These are phyloP conservation scores for Arxiozyma telluris DNA, from an alignment of 1,139 yeast genomes.

Conservation along the genomic window DNA sequence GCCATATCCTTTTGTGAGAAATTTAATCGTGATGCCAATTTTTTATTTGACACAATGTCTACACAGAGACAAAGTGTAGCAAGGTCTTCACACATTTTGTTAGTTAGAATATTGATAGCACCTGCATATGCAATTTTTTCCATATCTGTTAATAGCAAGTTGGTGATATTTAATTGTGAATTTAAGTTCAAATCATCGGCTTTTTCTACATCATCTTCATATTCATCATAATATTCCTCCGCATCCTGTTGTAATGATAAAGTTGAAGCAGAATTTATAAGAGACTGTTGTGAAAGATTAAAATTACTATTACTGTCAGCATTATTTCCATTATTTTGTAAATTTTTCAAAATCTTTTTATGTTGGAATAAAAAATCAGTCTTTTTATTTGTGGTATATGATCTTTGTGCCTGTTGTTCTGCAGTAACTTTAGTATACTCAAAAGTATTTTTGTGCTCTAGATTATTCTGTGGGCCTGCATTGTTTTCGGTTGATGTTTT, in stretches of 20 bases:
- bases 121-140: constrained; percentile 93
- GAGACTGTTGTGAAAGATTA: neutral
- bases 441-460: constrained; percentile 33
- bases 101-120: constrained; percentile 61
- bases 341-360: constrained; percentile 10
- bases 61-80: constrained; percentile 52
- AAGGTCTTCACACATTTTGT: constrained; percentile 72
- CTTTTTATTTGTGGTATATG: constrained; percentile 62
- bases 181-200: constrained; percentile 38
- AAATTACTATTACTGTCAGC: neutral
- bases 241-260: constrained; percentile 7
- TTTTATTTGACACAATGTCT: constrained; percentile 35
- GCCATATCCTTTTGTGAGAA: constrained; percentile 73
- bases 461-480: constrained; percentile 23
- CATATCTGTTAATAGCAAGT: constrained; percentile 67
- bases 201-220: constrained; percentile 36
- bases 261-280: constrained; percentile 6
- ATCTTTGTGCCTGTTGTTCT: constrained; percentile 77
- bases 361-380: constrained; percentile 72
- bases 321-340: constrained; percentile 1
- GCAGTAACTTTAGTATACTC: constrained; percentile 89
- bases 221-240: constrained; percentile 27
- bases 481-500: neutral
- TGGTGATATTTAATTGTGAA: constrained; percentile 71
- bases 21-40: constrained; percentile 52